A percentile compares a stretch with the other conserved stretches of the same genome.
These are phyloP conservation scores for Auricularia sp. DNA, from an alignment of 768 basidiomycete genomes.

Conservation along the genomic window DNA sequence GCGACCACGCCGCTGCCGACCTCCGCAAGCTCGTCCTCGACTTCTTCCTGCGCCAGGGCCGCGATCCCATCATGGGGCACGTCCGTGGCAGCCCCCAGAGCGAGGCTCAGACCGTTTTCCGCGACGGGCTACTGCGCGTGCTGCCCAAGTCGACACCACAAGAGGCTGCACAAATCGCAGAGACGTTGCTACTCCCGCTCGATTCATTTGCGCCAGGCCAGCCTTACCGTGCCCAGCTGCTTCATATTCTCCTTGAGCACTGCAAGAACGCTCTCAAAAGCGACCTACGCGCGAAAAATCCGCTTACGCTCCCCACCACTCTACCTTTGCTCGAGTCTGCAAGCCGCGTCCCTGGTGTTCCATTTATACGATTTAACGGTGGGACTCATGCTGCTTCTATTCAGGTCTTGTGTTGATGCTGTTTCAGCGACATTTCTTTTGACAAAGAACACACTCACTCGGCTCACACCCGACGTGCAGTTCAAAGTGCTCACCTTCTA, in stretches of 20 bases:
- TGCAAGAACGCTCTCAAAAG: not conserved
- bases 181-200: not conserved
- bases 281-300: not conserved
- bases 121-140: conserved; percentile 43
- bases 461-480: not conserved
- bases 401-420: not conserved
- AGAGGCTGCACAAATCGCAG: not conserved
- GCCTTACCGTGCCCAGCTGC: not conserved
- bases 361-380: not conserved
- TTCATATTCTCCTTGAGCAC: not conserved
- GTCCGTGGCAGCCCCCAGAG: conserved; percentile 29
- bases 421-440: not conserved
- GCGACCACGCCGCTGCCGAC: conserved; percentile 42
- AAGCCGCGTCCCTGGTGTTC: not conserved
- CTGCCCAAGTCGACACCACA: not conserved
- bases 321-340: not conserved
- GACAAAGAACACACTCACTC: not conserved
- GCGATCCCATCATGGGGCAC: conserved; percentile 13
- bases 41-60: conserved; percentile 33
- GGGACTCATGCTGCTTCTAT: not conserved
- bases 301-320: not conserved
- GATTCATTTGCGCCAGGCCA: not conserved
- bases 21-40: conserved; percentile 49
- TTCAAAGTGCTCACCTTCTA: not conserved
- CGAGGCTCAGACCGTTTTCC: conserved; percentile 38